A percentile compares a stretch with the other conserved stretches of the same genome.
Evolutionary conservation across 768 basidiomycete species (phyloP).

Genomic region (Brasilioporus rufonigricans): DNA sequence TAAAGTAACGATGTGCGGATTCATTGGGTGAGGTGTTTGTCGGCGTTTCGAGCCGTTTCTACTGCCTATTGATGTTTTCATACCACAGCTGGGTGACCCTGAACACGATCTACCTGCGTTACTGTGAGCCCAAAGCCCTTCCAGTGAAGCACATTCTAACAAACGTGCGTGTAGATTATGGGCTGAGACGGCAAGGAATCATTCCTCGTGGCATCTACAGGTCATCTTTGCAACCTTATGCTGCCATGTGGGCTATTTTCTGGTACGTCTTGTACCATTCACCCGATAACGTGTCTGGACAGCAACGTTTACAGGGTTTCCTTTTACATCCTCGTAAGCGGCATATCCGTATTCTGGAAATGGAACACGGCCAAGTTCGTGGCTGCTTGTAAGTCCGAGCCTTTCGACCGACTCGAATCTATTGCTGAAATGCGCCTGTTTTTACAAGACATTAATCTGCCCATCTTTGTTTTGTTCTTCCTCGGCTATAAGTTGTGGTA

Average conservation of each 20-base stretch:
- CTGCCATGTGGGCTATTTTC: constrained; percentile 68
- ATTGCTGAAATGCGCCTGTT: neutral
- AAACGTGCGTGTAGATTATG: constrained; percentile 7
- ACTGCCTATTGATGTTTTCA: constrained; percentile 44
- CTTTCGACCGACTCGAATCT: neutral
- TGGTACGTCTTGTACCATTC: constrained; percentile 47
- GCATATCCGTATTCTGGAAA: constrained; percentile 59
- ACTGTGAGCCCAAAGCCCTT: constrained; percentile 44
- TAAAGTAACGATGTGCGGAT: constrained; percentile 56
- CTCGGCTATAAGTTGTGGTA: constrained; percentile 40
- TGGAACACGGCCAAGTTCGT: constrained; percentile 56
- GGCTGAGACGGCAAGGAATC: constrained; percentile 40
- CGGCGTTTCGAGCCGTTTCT: constrained; percentile 30
- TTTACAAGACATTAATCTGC: constrained; percentile 37
- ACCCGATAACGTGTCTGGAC: neutral
- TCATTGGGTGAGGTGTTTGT: constrained; percentile 37
- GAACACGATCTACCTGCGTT: constrained; percentile 70
- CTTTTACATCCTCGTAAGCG: constrained; percentile 58
- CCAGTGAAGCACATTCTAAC: constrained; percentile 33
- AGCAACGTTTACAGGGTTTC: constrained; percentile 14
- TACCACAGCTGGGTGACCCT: constrained; percentile 60
- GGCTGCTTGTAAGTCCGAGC: constrained; percentile 33
- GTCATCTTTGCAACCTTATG: constrained; percentile 60
- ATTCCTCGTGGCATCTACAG: constrained; percentile 62
- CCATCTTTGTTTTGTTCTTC: constrained; percentile 45